Percentiles rank a stretch among this genome's conserved stretches.
These are phyloP conservation scores for Tricholoma sp. DNA, from an alignment of 768 basidiomycete genomes.

Conservation along the genomic window DNA sequence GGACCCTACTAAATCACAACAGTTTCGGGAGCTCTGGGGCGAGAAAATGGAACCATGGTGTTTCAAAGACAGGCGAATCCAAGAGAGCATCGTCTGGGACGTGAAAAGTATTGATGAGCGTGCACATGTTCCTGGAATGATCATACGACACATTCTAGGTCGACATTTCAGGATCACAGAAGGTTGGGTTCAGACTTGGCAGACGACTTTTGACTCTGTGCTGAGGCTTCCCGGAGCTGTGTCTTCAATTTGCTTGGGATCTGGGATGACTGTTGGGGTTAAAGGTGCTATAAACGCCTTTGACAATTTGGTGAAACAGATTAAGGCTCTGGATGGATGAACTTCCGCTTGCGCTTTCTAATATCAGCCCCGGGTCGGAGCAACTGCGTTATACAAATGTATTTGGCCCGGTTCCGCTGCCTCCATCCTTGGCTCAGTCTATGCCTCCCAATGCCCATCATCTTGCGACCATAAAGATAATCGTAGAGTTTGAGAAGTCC, in stretches of 20 bases:
- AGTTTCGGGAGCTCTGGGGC: slow-evolving; percentile 89
- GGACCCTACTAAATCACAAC: slow-evolving; percentile 41
- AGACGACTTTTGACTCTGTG: slow-evolving; percentile 50
- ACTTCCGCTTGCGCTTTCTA: slow-evolving; percentile 74
- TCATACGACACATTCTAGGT: slow-evolving; percentile 69
- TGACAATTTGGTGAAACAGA: slow-evolving; percentile 65
- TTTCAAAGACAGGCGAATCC: slow-evolving; percentile 93
- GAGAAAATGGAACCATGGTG: slow-evolving; percentile 85
- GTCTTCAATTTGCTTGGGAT: slow-evolving; percentile 35
- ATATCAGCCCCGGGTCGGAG: slow-evolving; percentile 69
- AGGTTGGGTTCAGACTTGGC: slow-evolving; percentile 51
- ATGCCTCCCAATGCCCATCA: slow-evolving; percentile 61
- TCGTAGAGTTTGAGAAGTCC: slow-evolving; percentile 90
- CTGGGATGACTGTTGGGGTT: slow-evolving; percentile 49
- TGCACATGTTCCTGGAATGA: slow-evolving; percentile 65
- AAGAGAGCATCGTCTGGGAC: slow-evolving; percentile 97
- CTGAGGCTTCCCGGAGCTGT: slow-evolving; percentile 56
- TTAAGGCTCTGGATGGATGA: slow-evolving; percentile 71
- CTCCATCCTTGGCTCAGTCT: slow-evolving; percentile 42
- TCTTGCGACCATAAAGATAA: slow-evolving; percentile 62
- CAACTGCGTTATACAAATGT: slow-evolving; percentile 78
- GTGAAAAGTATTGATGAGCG: slow-evolving; percentile 77
- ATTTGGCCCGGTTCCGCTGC: slow-evolving; percentile 75
- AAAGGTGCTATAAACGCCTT: slow-evolving; percentile 76
- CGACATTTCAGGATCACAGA: slow-evolving; percentile 68